Evolutionary conservation across 306 rosid species (phyloP).

Genomic region (Psophocarpus tetragonolobus): DNA sequence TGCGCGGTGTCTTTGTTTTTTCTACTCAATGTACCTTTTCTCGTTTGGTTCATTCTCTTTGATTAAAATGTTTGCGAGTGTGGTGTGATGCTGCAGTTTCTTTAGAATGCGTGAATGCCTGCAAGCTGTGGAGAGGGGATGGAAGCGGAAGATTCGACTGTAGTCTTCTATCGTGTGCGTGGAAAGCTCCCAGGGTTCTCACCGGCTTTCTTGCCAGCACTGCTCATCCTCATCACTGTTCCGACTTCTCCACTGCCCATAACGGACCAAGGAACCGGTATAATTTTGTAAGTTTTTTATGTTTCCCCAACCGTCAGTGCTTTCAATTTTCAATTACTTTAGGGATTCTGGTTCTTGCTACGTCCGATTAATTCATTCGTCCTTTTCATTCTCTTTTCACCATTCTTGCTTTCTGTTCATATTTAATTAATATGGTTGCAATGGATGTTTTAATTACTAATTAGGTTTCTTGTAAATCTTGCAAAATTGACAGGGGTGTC

Average conservation of each 20-base stretch:
- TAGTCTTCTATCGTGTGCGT: conserved; percentile 77
- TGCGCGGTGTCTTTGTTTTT: conserved; percentile 11
- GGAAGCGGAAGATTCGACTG: conserved; percentile 86
- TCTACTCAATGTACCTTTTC: background rate
- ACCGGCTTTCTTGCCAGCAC: conserved; percentile 95
- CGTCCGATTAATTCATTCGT: background rate
- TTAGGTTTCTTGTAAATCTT: conserved; percentile 29
- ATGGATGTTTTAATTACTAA: conserved; percentile 19
- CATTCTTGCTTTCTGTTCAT: background rate
- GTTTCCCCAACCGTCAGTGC: conserved; percentile 36
- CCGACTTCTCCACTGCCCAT: conserved; percentile 37
- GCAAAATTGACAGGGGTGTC: conserved; percentile 60
- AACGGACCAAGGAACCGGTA: conserved; percentile 66
- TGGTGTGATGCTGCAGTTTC: conserved; percentile 62
- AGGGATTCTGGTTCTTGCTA: background rate
- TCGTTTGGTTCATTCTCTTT: background rate
- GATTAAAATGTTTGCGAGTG: conserved; percentile 32
- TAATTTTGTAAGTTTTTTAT: conserved; percentile 66
- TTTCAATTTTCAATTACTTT: conserved; percentile 8
- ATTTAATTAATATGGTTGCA: background rate
- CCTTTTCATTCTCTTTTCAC: background rate
- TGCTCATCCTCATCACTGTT: conserved; percentile 62
- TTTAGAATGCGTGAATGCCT: conserved; percentile 84
- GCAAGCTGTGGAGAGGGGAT: conserved; percentile 76
- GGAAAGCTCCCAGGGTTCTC: conserved; percentile 93